A percentile compares a stretch with the other conserved stretches of the same genome.
phyloP scores from a whole-genome alignment of 2,329 filamentous ascomycete species.

The Sporothrix pseudoabietina region DNA sequence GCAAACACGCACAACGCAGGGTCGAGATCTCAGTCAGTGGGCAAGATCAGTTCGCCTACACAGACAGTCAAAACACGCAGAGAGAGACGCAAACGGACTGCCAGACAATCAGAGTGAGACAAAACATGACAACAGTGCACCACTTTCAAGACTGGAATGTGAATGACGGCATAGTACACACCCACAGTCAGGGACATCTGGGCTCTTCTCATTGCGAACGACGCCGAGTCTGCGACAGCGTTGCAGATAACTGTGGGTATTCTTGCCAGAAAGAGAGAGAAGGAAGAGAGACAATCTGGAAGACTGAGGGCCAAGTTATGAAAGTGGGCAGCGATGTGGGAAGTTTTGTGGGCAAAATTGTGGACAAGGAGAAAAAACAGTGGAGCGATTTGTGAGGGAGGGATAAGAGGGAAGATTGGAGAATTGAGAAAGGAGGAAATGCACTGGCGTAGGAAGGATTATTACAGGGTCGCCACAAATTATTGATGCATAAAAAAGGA shows the following conservation, averaged over 20 bases:
- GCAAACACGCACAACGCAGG: background rate
- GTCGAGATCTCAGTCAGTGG: background rate
- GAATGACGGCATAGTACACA: background rate
- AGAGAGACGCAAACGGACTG: slow-evolving; percentile 2
- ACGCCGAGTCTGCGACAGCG: background rate
- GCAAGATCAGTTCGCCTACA: background rate
- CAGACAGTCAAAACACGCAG: background rate
- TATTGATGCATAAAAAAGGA: background rate
- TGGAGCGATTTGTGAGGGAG: background rate
- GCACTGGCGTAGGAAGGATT: background rate
- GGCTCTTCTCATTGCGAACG: background rate
- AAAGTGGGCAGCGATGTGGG: background rate
- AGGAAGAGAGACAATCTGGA: background rate
- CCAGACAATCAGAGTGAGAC: background rate
- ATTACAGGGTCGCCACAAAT: background rate
- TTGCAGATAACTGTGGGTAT: background rate
- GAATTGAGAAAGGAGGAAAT: background rate
- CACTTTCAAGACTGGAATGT: background rate
- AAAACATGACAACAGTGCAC: background rate
- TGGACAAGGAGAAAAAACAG: background rate
- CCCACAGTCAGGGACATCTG: background rate
- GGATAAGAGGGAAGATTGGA: background rate
- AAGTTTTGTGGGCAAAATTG: background rate
- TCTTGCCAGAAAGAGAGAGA: too few species aligned
- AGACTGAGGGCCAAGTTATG: background rate